These are phyloP conservation scores for Myxozyma geophila DNA, from an alignment of 805 yeast species.

Conservation along the genomic window DNA sequence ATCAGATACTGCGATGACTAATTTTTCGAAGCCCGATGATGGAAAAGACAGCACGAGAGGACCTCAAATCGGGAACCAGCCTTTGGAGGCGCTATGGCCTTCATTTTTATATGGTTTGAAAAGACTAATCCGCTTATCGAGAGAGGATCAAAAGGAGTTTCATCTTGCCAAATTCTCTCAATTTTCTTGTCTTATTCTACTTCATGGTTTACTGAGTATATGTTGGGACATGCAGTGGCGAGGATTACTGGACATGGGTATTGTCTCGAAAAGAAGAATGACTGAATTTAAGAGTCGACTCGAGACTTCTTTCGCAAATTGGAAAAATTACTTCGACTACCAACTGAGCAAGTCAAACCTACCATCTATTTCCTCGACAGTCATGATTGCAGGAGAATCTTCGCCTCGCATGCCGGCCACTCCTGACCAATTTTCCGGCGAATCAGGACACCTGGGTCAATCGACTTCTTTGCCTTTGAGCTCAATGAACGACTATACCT, in stretches of 20 bases:
- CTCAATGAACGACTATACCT: constrained; percentile 37
- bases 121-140: constrained; percentile 30
- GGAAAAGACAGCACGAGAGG: not conserved
- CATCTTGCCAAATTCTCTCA: constrained; percentile 40
- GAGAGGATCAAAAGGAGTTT: constrained; percentile 27
- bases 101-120: constrained; percentile 33
- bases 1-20: not conserved
- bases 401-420: constrained; percentile 4
- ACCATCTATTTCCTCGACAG: constrained; percentile 32
- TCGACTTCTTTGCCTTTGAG: not conserved
- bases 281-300: constrained; percentile 44
- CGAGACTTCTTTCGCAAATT: constrained; percentile 45
- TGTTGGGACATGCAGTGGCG: constrained; percentile 47
- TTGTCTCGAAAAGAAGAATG: constrained; percentile 46
- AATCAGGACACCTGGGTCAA: not conserved
- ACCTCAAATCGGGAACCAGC: not conserved
- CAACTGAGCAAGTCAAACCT: constrained; percentile 42
- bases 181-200: constrained; percentile 47
- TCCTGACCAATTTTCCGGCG: not conserved
- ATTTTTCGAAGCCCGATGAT: not conserved
- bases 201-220: constrained; percentile 48
- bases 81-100: constrained; percentile 26
- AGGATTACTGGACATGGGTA: constrained; percentile 46
- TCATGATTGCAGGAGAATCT: constrained; percentile 17
- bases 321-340: constrained; percentile 49